These are phyloP conservation scores for Fusarium sp. DNA, from an alignment of 2,329 filamentous ascomycete species.

Conservation along the genomic window DNA sequence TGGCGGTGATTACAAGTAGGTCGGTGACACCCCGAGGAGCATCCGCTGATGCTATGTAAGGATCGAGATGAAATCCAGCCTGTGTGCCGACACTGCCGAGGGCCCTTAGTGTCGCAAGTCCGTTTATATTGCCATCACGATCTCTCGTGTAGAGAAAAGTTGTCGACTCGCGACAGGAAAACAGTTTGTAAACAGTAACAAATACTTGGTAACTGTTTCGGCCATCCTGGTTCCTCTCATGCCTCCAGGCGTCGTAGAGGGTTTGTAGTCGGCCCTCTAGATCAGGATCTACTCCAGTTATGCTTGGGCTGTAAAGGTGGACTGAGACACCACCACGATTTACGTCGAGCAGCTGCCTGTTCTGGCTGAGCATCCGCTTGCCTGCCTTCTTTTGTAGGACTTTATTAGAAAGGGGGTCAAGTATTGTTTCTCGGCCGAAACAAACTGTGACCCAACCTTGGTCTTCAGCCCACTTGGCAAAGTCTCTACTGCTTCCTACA, in stretches of 20 bases:
- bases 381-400: constrained; percentile 13
- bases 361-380: constrained; percentile 24
- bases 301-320: neutral
- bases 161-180: neutral
- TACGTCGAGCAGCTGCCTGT: constrained; percentile 16
- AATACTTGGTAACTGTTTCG: constrained; percentile 8
- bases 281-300: neutral
- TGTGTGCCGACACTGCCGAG: constrained; percentile 17
- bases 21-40: constrained; percentile 19
- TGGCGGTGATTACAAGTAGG: constrained; percentile 11
- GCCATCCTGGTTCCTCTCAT: constrained; percentile 1
- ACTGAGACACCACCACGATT: neutral
- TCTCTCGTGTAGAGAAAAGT: constrained; percentile 12
- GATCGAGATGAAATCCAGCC: constrained; percentile 21
- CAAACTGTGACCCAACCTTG: constrained; percentile 17
- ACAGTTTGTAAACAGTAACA: constrained; percentile 17
- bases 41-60: constrained; percentile 13
- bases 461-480: constrained; percentile 8
- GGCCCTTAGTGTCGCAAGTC: constrained; percentile 19
- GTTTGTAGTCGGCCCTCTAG: constrained; percentile 7
- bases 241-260: constrained; percentile 23
- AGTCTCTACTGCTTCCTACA: constrained; percentile 2
- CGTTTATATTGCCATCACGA: constrained; percentile 5
- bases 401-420: constrained; percentile 20
- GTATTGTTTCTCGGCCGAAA: constrained; percentile 14